Evolutionary conservation across 108 stramenopile genomes (phyloP).

Genomic region (Phaeodactylum tricornutum): DNA sequence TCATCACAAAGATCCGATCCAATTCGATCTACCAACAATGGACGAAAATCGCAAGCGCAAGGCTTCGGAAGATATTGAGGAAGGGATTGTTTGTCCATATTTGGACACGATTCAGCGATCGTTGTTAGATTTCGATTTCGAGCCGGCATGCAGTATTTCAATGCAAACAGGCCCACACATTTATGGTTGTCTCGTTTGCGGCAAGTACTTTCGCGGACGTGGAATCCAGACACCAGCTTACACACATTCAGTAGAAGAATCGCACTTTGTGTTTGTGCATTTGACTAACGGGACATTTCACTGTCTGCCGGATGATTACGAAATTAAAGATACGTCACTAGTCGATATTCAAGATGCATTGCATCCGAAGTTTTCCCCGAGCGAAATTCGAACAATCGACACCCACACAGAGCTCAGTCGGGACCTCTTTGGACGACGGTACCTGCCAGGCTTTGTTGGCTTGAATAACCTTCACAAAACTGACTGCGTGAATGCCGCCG

Average conservation of each 20-base stretch:
- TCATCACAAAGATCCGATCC: no score
- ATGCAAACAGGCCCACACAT: slow-evolving; percentile 86
- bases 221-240: slow-evolving; percentile 91
- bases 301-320: slow-evolving; percentile 95
- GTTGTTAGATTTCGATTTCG: slow-evolving; percentile 93
- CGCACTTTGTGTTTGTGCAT: slow-evolving; percentile 92
- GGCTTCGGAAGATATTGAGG: background rate
- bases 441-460: slow-evolving; percentile 92
- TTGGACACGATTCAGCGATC: slow-evolving; percentile 95
- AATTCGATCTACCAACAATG: no score
- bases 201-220: slow-evolving; percentile 93
- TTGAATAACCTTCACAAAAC: slow-evolving; percentile 91
- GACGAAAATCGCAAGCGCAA: background rate
- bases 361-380: slow-evolving; percentile 61
- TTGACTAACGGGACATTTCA: slow-evolving; percentile 71
- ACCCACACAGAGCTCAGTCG: slow-evolving; percentile 59
- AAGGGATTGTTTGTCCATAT: slow-evolving; percentile 71
- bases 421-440: slow-evolving; percentile 87
- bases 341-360: slow-evolving; percentile 79
- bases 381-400: slow-evolving; percentile 71
- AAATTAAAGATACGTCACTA: slow-evolving; percentile 83
- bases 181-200: slow-evolving; percentile 96
- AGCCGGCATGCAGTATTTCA: slow-evolving; percentile 86
- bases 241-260: slow-evolving; percentile 84
- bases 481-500: slow-evolving; percentile 86